phyloP scores from a whole-genome alignment of 306 rosid species.

The Lablab purpureus region DNA sequence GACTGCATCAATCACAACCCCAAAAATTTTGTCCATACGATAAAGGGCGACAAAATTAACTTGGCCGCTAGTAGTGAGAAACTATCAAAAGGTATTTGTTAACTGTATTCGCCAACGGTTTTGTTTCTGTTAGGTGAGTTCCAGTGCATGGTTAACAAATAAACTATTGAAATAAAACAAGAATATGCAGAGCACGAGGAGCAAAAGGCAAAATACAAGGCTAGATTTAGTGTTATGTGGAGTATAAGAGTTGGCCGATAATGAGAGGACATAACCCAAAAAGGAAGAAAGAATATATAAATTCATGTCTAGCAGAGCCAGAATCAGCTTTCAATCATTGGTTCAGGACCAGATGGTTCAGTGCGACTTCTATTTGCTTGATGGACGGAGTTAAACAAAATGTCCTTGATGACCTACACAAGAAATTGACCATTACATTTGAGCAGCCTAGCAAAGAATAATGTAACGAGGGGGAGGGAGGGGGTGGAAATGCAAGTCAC shows the following conservation, averaged over 20 bases:
- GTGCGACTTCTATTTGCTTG: constrained; percentile 67
- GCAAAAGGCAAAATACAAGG: constrained; percentile 22
- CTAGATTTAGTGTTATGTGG: constrained; percentile 23
- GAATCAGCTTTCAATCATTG: constrained; percentile 88
- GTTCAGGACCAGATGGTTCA: constrained; percentile 83
- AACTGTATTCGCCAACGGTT: constrained; percentile 19
- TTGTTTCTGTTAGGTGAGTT: constrained; percentile 31
- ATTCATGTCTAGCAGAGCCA: constrained; percentile 34
- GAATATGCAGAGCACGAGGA: constrained; percentile 36
- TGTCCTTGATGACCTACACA: constrained; percentile 88
- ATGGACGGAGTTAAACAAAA: constrained; percentile 81
- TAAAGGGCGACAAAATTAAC: neutral
- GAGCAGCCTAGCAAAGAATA: constrained; percentile 13
- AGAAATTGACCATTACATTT: constrained; percentile 31
- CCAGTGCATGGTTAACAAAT: constrained; percentile 7
- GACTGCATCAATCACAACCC: neutral
- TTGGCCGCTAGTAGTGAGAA: neutral
- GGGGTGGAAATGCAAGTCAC: constrained; percentile 48
- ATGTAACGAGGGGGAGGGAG: neutral
- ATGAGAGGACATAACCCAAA: neutral
- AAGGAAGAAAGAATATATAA: constrained; percentile 19
- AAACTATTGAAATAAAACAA: constrained; percentile 36
- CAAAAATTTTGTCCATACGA: neutral
- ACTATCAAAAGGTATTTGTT: neutral
- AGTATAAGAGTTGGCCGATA: constrained; percentile 23